Percentiles rank a stretch among this genome's conserved stretches.
Evolutionary conservation across 306 rosid genomes (phyloP).

Genomic region (Citrullus mucosospermus): DNA sequence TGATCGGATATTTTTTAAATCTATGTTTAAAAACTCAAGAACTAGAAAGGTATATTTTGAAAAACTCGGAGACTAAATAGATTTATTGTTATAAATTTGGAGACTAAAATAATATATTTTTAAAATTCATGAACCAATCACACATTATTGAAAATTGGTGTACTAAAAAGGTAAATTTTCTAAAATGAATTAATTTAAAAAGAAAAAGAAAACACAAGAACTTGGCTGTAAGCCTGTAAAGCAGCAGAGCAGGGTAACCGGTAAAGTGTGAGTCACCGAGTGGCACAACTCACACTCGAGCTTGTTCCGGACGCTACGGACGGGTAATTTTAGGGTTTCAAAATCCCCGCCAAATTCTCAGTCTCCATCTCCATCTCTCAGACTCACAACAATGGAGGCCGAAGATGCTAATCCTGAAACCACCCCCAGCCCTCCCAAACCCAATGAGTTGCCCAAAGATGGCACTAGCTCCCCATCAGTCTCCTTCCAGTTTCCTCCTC

Average conservation of each 20-base stretch:
- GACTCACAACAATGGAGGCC: conserved; percentile 17
- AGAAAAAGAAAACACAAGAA: no score
- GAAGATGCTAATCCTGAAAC: conserved; percentile 10
- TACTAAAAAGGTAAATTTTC: no score
- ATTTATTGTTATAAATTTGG: no score
- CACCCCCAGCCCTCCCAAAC: background rate
- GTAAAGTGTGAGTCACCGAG: background rate
- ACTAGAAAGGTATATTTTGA: no score
- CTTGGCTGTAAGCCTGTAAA: no score
- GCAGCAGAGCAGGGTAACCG: background rate
- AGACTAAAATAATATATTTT: no score
- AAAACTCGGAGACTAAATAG: no score
- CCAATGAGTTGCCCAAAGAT: background rate
- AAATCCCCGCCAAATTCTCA: conserved; percentile 27
- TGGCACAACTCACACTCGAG: background rate
- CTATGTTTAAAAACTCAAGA: no score
- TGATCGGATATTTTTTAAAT: no score
- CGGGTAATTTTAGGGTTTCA: conserved; percentile 37
- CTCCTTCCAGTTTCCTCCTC: background rate
- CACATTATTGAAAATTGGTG: no score
- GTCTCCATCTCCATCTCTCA: background rate
- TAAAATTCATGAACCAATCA: no score
- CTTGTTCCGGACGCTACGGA: background rate
- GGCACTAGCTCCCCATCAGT: background rate
- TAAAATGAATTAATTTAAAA: no score